These are phyloP conservation scores for Penicillium thymicola DNA, from an alignment of 2,329 filamentous ascomycete genomes.

Conservation along the genomic window DNA sequence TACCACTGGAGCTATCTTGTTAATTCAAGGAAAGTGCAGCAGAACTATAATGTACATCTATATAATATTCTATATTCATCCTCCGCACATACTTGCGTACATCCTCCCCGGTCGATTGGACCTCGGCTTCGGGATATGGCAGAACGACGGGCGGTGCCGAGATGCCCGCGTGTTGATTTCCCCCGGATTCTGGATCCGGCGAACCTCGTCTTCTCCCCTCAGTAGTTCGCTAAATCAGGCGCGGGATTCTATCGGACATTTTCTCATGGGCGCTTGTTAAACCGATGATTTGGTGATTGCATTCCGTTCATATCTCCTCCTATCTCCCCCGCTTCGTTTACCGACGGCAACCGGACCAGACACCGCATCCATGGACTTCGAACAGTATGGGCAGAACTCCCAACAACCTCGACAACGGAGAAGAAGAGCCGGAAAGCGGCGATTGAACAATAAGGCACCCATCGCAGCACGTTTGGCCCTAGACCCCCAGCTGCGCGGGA, in stretches of 20 bases:
- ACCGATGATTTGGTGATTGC: slow-evolving; percentile 18
- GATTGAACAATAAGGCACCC: slow-evolving; percentile 62
- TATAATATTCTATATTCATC: not conserved
- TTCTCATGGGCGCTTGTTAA: slow-evolving; percentile 4
- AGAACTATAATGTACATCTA: not conserved
- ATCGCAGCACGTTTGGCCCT: slow-evolving; percentile 77
- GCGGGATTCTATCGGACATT: slow-evolving; percentile 1
- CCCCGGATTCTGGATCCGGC: slow-evolving; percentile 32
- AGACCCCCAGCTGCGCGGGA: slow-evolving; percentile 79
- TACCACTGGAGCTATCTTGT: not conserved
- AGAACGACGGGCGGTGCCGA: slow-evolving; percentile 34
- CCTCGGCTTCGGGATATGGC: slow-evolving; percentile 38
- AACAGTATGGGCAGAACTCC: slow-evolving; percentile 36
- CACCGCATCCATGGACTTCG: slow-evolving; percentile 42
- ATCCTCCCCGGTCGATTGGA: slow-evolving; percentile 15
- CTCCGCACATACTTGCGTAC: not conserved
- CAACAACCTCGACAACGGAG: slow-evolving; percentile 52
- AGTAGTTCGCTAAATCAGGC: not conserved
- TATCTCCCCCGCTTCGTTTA: slow-evolving; percentile 9
- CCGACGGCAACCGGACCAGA: slow-evolving; percentile 22
- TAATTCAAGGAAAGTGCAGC: not conserved
- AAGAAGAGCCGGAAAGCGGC: slow-evolving; percentile 45
- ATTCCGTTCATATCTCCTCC: not conserved
- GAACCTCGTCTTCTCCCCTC: slow-evolving; percentile 11
- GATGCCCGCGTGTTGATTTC: slow-evolving; percentile 24